Evolutionary conservation across 495 filamentous ascomycete species (phyloP).

Genomic region (Xylaria intraflava): DNA sequence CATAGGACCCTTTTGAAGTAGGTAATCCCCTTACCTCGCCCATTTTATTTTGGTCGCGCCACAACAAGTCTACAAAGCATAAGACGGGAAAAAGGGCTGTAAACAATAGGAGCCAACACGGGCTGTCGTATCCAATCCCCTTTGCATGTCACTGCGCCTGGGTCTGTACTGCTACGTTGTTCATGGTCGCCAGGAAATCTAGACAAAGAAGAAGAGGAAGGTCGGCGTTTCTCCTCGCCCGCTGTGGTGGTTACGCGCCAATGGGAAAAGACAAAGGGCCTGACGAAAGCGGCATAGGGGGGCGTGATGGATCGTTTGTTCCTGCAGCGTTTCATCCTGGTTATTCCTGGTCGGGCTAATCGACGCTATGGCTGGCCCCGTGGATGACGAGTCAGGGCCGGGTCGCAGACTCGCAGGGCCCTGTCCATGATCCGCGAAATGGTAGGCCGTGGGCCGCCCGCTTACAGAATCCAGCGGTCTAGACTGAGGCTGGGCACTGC

Average conservation of each 20-base stretch:
- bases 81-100: background rate
- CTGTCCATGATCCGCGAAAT: no score
- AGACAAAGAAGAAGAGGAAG: conserved; percentile 20
- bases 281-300: background rate
- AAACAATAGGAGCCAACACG: conserved; percentile 15
- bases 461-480: no score
- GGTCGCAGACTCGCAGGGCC: no score
- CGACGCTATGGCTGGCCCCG: background rate
- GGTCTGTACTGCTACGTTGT: background rate
- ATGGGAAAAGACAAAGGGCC: conserved; percentile 16
- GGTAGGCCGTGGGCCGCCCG: no score
- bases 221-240: conserved; percentile 14
- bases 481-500: no score
- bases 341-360: conserved; percentile 7
- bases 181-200: background rate
- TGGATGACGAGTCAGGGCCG: background rate
- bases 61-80: conserved; percentile 4
- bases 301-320: background rate
- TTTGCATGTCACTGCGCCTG: conserved; percentile 2
- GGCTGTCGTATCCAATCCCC: conserved; percentile 14
- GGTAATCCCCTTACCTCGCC: no score
- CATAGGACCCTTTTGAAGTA: conserved; percentile 2
- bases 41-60: no score
- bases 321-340: conserved; percentile 3
- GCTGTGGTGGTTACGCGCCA: conserved; percentile 16